Base-by-base conservation (phyloP, 345 rosid species). In the Melaleuca alternifolia region DNA sequence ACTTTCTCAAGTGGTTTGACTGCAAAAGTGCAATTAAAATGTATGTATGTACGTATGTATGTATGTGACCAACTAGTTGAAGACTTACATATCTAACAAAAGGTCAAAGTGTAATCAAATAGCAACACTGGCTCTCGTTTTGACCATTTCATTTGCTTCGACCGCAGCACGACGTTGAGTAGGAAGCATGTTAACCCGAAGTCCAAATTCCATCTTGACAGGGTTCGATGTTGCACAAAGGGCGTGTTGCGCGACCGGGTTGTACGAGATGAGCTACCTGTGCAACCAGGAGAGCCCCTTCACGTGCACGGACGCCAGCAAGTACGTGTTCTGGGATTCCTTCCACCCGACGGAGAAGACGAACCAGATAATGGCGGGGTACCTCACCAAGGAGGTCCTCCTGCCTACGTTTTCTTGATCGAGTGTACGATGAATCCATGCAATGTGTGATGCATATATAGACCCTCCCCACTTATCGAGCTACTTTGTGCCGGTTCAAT, bases 211-310 rank as follows among this genome's bases (percentile, higher is more conserved):
- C 11, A 20, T 83, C 81, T 30, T 86, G 84, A 52, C 89, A 93
- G 97, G 97, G 51, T 90, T 93, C 84, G 92, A 92, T 53, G 90
- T 87, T 7, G 59, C 87, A 1, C 83, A 37, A 0, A 21, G 44
- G 50, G 96, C 93, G 44, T 94, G 97, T 8, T 94, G 96, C 48
- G 94, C 92, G 10, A 93, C 97, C 5, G 97, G 97, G 81, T 62
- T 87, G 89, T 91, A 86, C 83, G 95, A 94, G 92, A 89, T 90
- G 93, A 89, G 94, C 2, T 91, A 91, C 83, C 85, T 92, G 50
- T 93, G 96, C 90, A 88, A 86, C 85, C 82, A 81, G 54, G 41
- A 52, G 2, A 88, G 12, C 18, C 91, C 87, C 28, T 89, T 89
- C 71, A 93, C 95, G 5, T 94, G 96, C 89, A 4, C 79, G 0